phyloP scores from a whole-genome alignment of 106 monocot species.

The Dendrobium chrysotoxum region DNA sequence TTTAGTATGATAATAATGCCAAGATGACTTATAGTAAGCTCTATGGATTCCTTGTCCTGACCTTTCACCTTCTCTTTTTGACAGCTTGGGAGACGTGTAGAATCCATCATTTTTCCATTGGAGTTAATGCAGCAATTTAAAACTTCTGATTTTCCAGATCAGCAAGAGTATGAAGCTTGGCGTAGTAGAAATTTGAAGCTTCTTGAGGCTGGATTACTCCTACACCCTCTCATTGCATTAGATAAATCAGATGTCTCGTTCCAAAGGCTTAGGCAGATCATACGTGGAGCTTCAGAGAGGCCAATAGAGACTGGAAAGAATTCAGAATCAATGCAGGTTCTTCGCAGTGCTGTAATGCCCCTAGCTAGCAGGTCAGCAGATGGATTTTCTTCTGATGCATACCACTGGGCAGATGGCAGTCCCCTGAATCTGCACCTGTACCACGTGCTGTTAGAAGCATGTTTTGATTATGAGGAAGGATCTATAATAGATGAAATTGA shows the following conservation, averaged over 20 bases:
- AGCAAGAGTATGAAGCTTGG: conserved; percentile 74
- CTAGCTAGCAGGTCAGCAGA: conserved; percentile 68
- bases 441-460: conserved; percentile 69
- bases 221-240: conserved; percentile 56
- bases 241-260: conserved; percentile 53
- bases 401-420: conserved; percentile 94
- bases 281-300: conserved; percentile 57
- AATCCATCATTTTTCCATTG: conserved; percentile 67
- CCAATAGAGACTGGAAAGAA: conserved; percentile 88
- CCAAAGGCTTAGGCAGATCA: conserved; percentile 62
- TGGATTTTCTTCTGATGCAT: conserved; percentile 51
- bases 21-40: not conserved
- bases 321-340: conserved; percentile 88
- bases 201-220: conserved; percentile 84
- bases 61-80: not conserved
- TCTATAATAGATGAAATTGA: conserved; percentile 85
- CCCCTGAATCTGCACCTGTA: conserved; percentile 87
- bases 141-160: conserved; percentile 78
- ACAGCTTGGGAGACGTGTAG: conserved; percentile 85
- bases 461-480: conserved; percentile 81
- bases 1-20: not conserved
- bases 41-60: not conserved
- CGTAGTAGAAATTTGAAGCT: conserved; percentile 63
- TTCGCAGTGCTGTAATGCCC: conserved; percentile 71
- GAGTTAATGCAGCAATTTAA: conserved; percentile 97